phyloP scores from a whole-genome alignment of 371 early-diverging fungal genomes.

The Entomophthora muscae region DNA sequence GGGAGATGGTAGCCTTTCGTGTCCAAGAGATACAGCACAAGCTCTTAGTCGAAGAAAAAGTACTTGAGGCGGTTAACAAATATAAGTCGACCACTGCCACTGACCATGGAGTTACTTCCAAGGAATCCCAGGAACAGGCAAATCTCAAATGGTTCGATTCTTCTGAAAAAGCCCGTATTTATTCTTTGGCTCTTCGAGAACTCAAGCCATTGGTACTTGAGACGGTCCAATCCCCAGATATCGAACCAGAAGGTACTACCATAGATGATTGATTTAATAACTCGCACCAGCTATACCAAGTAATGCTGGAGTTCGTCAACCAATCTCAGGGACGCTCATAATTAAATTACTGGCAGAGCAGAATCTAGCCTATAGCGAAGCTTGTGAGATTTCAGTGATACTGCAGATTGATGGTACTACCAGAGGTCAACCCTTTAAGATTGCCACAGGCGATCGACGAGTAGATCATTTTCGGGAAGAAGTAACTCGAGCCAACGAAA shows the following conservation, averaged over 20 bases:
- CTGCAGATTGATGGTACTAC: slow-evolving; percentile 70
- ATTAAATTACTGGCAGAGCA: slow-evolving; percentile 41
- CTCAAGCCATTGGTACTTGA: background rate
- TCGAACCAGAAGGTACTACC: background rate
- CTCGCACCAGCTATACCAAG: background rate
- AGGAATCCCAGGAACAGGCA: slow-evolving; percentile 1
- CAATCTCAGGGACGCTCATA: slow-evolving; percentile 51
- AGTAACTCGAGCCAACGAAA: slow-evolving; percentile 77
- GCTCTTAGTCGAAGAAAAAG: slow-evolving; percentile 3
- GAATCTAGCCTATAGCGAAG: slow-evolving; percentile 44
- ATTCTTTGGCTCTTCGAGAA: slow-evolving; percentile 2
- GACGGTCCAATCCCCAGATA: background rate
- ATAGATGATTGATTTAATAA: background rate
- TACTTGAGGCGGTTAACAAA: background rate
- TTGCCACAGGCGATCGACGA: slow-evolving; percentile 50
- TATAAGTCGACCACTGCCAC: background rate
- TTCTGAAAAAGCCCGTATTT: slow-evolving; percentile 2
- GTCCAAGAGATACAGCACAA: slow-evolving; percentile 5
- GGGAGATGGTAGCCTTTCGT: background rate
- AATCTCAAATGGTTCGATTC: background rate
- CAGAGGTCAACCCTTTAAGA: slow-evolving; percentile 49
- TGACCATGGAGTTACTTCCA: background rate
- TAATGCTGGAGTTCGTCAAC: slow-evolving; percentile 43
- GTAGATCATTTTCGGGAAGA: slow-evolving; percentile 64
- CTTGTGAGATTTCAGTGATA: slow-evolving; percentile 24